Percentiles rank a stretch among this genome's conserved stretches.
Conservation (phyloP, 768 basidiomycete genomes). For the Coprinellus micaceus region DNA sequence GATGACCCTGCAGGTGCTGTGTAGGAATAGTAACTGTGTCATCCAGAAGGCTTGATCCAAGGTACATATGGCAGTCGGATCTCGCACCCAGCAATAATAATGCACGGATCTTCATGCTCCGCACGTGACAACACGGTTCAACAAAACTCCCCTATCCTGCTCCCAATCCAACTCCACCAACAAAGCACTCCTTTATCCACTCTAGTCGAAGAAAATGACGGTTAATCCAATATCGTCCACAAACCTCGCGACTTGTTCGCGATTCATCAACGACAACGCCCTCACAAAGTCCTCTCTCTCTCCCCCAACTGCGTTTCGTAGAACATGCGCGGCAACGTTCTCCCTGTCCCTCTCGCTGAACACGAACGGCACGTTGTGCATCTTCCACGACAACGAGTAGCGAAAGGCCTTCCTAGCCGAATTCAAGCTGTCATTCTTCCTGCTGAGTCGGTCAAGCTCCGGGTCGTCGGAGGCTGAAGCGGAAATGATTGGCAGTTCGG, state of each 20-base stretch:
- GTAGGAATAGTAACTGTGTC: too few relatives aligned
- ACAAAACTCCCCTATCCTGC: too few relatives aligned
- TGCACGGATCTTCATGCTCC: too few relatives aligned
- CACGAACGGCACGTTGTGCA: neutral
- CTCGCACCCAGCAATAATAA: too few relatives aligned
- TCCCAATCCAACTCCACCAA: too few relatives aligned
- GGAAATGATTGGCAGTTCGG: neutral
- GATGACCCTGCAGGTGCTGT: too few relatives aligned
- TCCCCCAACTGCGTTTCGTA: slow-evolving; percentile 43
- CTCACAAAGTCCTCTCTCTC: slow-evolving; percentile 37
- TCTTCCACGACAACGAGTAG: neutral
- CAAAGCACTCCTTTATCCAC: too few relatives aligned
- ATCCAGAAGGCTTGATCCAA: too few relatives aligned
- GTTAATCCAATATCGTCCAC: slow-evolving; percentile 25
- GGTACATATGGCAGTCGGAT: too few relatives aligned
- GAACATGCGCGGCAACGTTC: slow-evolving; percentile 31
- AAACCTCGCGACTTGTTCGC: slow-evolving; percentile 25
- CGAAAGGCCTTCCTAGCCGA: neutral
- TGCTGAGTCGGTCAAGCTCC: neutral
- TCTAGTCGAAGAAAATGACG: slow-evolving; percentile 26
- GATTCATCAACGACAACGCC: slow-evolving; percentile 35
- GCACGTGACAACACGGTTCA: too few relatives aligned
- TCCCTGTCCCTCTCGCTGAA: slow-evolving; percentile 1
- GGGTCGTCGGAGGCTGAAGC: neutral
- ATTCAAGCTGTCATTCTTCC: neutral